Evolutionary conservation across 495 filamentous ascomycete species (phyloP), one percentile per base, ranked within the genome.

Genomic region (Penicillium waksmanii): DNA sequence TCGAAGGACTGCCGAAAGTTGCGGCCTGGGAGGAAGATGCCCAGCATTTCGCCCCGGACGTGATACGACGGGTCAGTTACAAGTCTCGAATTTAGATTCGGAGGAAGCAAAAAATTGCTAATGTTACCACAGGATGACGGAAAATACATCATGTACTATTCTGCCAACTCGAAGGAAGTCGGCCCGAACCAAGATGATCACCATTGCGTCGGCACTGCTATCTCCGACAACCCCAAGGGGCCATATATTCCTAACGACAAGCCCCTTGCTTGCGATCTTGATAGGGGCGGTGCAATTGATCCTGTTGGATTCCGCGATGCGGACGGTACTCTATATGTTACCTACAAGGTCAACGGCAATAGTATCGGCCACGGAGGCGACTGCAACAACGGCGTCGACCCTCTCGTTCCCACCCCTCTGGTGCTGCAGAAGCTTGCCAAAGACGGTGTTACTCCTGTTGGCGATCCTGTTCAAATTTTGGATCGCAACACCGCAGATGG

Each of bases 281-380:
- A 73, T 5, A 66, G 75, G 51, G 84, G 85, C 47, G 85, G 85
- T 3, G 77, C 85, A 2, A 87, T 89, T 65, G 85, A 89, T 53
- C 66, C 85, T 11, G 63, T 78, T 1, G 82, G 80, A 0, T 87
- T 85, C 66, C 44, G 63, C 12, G 83, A 87, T 60, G 58, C 50
- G 0, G 81, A 83, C 48, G 81, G 83, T 38, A 77, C 64, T n/a
- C 73, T 77, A 8, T 88, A 85, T 54, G 76, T 88, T 6, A 65
- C 84, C 1, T 89, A 84, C 73, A 88, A 88, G 62, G 73, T 88
- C 7, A 83, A 89, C 66, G 86, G 86, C 23, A 88, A 85, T 60
- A 78, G 76, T 60, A 58, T 85, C 35, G 84, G 85, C 15, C 64
- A 82, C 49, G 84, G 85, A 27, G 84, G 82, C 5, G 66, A 75